Conservation (phyloP, 768 basidiomycete species). For the Boletus barrowsii region DNA sequence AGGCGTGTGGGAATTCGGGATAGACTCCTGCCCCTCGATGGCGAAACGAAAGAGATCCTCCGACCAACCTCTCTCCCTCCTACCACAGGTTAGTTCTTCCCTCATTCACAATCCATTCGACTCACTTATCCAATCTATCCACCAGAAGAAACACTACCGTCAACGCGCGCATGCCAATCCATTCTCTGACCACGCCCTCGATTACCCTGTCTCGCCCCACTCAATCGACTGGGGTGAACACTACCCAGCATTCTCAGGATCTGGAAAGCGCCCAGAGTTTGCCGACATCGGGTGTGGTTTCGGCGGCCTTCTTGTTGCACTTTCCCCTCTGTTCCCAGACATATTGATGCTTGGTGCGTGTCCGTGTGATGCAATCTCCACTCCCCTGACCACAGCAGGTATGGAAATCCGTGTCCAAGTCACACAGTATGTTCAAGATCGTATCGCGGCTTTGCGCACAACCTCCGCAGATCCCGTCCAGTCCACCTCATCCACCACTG, state of each 20-base stretch:
- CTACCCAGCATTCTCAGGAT: slow-evolving; percentile 66
- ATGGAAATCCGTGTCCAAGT: slow-evolving; percentile 98
- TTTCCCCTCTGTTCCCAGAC: slow-evolving; percentile 89
- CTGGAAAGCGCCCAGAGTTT: slow-evolving; percentile 78
- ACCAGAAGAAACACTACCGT: slow-evolving; percentile 78
- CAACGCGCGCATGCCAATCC: slow-evolving; percentile 85
- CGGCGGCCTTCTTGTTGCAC: slow-evolving; percentile 84
- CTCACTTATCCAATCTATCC: not conserved
- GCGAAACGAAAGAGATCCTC: slow-evolving; percentile 27
- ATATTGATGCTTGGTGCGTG: slow-evolving; percentile 86
- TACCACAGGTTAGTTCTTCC: slow-evolving; percentile 47
- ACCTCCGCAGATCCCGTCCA: slow-evolving; percentile 34
- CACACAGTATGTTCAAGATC: slow-evolving; percentile 92
- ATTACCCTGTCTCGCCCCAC: slow-evolving; percentile 77
- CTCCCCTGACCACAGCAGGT: slow-evolving; percentile 44
- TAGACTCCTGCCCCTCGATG: slow-evolving; percentile 5
- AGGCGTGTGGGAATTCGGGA: slow-evolving; percentile 14
- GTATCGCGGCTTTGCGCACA: slow-evolving; percentile 88
- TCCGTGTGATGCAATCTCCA: not conserved
- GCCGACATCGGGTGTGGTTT: slow-evolving; percentile 99
- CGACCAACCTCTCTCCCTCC: slow-evolving; percentile 18
- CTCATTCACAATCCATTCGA: too few species aligned
- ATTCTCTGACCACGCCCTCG: slow-evolving; percentile 84
- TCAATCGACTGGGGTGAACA: slow-evolving; percentile 79
- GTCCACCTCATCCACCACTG: slow-evolving; percentile 23